Conservation (phyloP, 495 filamentous ascomycete species). For the Penicillium angulare region DNA sequence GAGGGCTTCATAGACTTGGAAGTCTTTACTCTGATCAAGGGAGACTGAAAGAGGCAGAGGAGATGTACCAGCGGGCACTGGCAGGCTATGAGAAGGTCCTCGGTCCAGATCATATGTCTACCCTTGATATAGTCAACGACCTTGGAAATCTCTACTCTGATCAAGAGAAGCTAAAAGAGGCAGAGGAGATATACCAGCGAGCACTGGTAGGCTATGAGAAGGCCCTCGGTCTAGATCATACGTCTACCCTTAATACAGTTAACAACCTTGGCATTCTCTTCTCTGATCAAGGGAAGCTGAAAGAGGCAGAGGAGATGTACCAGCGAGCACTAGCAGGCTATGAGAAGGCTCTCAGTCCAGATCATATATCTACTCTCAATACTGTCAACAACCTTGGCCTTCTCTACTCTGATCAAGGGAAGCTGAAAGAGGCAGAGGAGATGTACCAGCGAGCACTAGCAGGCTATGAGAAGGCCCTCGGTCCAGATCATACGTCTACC, state of each 20-base stretch:
- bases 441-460: constrained; percentile 29
- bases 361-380: constrained; percentile 30
- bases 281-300: constrained; percentile 23
- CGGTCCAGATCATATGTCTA: constrained; percentile 4
- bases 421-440: constrained; percentile 35
- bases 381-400: constrained; percentile 31
- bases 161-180: constrained; percentile 7
- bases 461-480: constrained; percentile 34
- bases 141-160: constrained; percentile 7
- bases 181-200: constrained; percentile 9
- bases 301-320: constrained; percentile 34
- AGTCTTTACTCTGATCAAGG: constrained; percentile 8
- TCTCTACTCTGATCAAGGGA: constrained; percentile 33
- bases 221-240: constrained; percentile 25
- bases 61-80: constrained; percentile 11
- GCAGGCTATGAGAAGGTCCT: constrained; percentile 8
- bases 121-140: constrained; percentile 2
- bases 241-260: constrained; percentile 24
- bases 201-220: constrained; percentile 1
- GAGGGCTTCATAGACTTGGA: constrained; percentile 12
- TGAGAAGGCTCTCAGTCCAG: constrained; percentile 28
- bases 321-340: constrained; percentile 32
- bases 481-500: constrained; percentile 31
- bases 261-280: constrained; percentile 29
- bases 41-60: constrained; percentile 6